Evolutionary conservation across 768 basidiomycete genomes (phyloP), one percentile per base, ranked within the genome.

Genomic region (Scleroderma bovista): DNA sequence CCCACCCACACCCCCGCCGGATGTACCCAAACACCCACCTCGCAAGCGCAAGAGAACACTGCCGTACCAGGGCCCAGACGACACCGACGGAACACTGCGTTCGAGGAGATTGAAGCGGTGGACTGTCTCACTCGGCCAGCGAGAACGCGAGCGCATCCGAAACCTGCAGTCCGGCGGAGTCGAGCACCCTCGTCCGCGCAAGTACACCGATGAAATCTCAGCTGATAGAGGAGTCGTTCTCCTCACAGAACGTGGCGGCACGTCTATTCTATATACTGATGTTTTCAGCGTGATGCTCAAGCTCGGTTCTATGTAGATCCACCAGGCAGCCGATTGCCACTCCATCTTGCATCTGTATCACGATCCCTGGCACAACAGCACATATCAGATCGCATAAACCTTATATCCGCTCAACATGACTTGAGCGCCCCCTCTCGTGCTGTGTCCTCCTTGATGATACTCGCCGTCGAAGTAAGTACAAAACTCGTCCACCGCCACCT

Each of bases 351-450:
- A 31, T 81, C 88, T 9, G 76, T 79, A 50, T 84, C 85, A 5
- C 80, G 81, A 47, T 83, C 81, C 6, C 84, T 86, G 5, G 87
- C 85, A 2, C 60, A 84, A 19, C 85, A 88, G 60, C 87, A 90
- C 53, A 80, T 92, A 38, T 76, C 80, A 7, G 88, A 92, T 56
- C 77, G 88, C 48, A 80, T 90, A 52, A 88, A 88, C 58, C 79
- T 92, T 31, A 85, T 89, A 53, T 87, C 82, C 36, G 84, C 86
- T 1, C 88, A 92, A 58, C 81, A 89, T 57, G 83, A 83, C 56
- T 66, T 90, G 2, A 71, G 71, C 3, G 65, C 75, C 16, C 86
- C 88, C 0, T 72, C 78, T 5, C 80, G 81, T 42, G 66, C 73
- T 7, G 88, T 87, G 7, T 73, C 86, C 12, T 73, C 81, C 3